Conservation (phyloP, 805 yeast species). For the Saccharomycopsis sp. region DNA sequence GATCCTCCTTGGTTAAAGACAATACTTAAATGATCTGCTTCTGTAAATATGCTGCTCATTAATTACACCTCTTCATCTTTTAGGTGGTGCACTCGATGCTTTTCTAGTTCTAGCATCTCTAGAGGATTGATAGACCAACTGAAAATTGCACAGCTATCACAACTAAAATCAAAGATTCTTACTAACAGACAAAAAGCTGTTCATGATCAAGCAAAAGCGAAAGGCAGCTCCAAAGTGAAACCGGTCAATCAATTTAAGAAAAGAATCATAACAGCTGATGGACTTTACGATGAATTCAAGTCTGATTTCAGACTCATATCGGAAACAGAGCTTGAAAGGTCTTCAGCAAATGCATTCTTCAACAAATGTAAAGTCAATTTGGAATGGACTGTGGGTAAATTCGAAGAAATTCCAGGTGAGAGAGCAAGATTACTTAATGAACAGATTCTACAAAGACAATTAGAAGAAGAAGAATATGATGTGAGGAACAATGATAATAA, state of each 20-base stretch:
- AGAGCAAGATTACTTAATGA: constrained; percentile 27
- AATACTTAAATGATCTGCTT: no score
- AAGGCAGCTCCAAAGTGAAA: not conserved
- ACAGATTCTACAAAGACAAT: constrained; percentile 22
- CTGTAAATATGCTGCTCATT: no score
- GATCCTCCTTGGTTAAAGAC: not conserved
- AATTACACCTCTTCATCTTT: not conserved
- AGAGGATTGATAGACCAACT: not conserved
- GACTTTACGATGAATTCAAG: constrained; percentile 8
- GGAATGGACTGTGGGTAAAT: constrained; percentile 56
- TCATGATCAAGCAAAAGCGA: not conserved
- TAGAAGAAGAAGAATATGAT: constrained; percentile 12
- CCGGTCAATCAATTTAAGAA: not conserved
- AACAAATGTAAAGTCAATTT: constrained; percentile 38
- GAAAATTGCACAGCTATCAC: not conserved
- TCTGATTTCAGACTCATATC: constrained; percentile 9
- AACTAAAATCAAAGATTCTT: not conserved
- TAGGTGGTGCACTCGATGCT: not conserved
- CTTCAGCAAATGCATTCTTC: constrained; percentile 34
- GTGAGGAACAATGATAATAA: not conserved
- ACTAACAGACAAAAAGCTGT: not conserved
- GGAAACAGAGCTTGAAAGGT: constrained; percentile 18
- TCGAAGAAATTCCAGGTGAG: constrained; percentile 53
- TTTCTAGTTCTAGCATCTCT: not conserved
- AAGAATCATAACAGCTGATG: not conserved